Base-by-base conservation (phyloP, 1,284 basidiomycete genomes). In the Sporisorium iseilematis-ciliati region DNA sequence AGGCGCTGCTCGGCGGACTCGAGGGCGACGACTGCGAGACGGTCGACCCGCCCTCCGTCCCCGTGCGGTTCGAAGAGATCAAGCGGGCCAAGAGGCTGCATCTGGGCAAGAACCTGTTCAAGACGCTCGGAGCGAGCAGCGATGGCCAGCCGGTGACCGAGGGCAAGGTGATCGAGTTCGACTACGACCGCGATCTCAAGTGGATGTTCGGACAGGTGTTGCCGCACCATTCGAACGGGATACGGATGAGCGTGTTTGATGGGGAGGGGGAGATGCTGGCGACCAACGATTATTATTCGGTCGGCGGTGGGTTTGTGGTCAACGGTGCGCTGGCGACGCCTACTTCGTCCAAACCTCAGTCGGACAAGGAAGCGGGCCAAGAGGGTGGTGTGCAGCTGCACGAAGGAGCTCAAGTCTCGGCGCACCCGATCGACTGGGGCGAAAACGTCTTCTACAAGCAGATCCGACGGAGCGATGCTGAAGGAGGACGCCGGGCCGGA, bases 361-460 rank as follows among this genome's bases (percentile, higher is more conserved):
- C 21, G 3, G 25, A 46, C 12, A 8, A 31, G 0, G 25, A 50
- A 3, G 2, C 20, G 18, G 45, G 56, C 56, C 12, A 38, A 38
- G 12, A 4, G 35, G 14, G 35, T 14, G 11, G 12, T 16, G 35
- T 38, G 3, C 14, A 38, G 14, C 55, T 63, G 18, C 46, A 57
- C 49, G 59, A 60, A 31, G 62, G 58, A 7, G 38, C 51, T 12
- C 63, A 75, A 43, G 43, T 70, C 14, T 55, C 66, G 3, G 63
- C 67, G 1, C 73, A 70, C 35, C 85, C 86, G 4, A 84, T 92
- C 91, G 92, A 84, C 46, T 77, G 78, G 78, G 91, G 94, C 80
- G 95, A 98, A 87, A 97, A 98, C 85, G 85, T 97, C 74, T 97
- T 94, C 85, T 97, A 97, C 88, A 94, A 94, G 85, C 91, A 93